Evolutionary conservation across 345 rosid species (phyloP), one percentile per base, ranked within the genome.

Genomic region (Cardamine occulta): DNA sequence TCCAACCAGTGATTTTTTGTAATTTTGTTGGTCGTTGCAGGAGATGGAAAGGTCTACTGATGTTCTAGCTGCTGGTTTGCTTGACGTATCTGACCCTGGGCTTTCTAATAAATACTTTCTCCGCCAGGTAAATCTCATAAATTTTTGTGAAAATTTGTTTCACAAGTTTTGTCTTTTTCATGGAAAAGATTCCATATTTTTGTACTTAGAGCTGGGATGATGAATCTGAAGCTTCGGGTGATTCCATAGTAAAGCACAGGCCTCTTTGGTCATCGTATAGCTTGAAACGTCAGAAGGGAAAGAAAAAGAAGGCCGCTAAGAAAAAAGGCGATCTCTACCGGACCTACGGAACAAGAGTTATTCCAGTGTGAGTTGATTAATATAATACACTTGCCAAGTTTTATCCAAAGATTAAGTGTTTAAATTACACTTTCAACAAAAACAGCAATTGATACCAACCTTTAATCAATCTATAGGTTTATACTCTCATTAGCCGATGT

Each of bases 31-130:
- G 63, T 59, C 39, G 49, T 78, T 80, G 76, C 85, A 92, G 98
- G 99, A 95, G 78, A 95, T 95, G 99, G 99, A 92, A 72, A 86
- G 91, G 60, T 92, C 99, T 66, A 86, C 96, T 35, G 99, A 95
- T 86, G 91, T 95, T 72, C 91, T 95, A 76, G 99, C 99, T 80
- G 97, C 98, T 60, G 99, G 97, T 80, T 82, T 95, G 73, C 91
- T 95, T 44, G 99, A 95, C 81, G 85, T 95, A 75, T 91, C 98
- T 51, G 96, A 95, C 74, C 99, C 99, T 48, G 85, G 89, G 72
- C 96, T 95, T 80, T 95, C 99, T 54, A 89, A 83, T 81, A 92
- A 90, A 82, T 95, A 81, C 81, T 96, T 79, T 80, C 91, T 90
- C 57, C 96, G 88, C 63, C 99, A 96, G 99, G 99, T 96, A 65